Base-by-base conservation (phyloP, 2,329 filamentous ascomycete genomes). In the Neurospora crassa region DNA sequence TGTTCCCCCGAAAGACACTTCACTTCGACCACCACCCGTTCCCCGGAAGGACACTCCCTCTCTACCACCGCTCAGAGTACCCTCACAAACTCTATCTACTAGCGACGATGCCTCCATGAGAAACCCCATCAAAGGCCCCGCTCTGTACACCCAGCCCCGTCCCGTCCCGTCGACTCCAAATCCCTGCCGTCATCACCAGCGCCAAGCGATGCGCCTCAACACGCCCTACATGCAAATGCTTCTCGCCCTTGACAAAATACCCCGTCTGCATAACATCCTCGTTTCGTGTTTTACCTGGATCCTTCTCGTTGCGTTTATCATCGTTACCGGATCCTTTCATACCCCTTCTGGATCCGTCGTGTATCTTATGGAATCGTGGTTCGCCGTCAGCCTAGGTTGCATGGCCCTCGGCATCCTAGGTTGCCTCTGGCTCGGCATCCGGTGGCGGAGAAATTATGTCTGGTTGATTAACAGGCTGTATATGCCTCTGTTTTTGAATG, bases 401-500 rank as follows among this genome's bases (percentile, higher is more conserved):
- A 84, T 85, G 71, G 79, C 78, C 8, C 71, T 83, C 5, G 83
- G 83, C 3, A 75, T 77, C 1, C 67, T 79, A 1, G 82, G 84
- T 3, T 83, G 84, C 75, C 69, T 80, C 2, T 80, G 78, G 75
- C 78, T 88, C n/a, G 84, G 81, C 72, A 78, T 80, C 69, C 77
- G 79, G 24, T 84, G 84, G 78, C 77, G 81, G 47, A 75, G 77
- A 18, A 87, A 88, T 73, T 87, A 87, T 71, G 80, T 87, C 20
- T 88, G 85, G 86, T 79, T 87, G 29, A 79, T 86, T 10, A 85
- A 87, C 75, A 80, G 82, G 71, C 78, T 88, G 14, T 86, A 87
- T 73, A 72, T 86, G 72, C 82, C 81, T 0, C 78, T 80, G 0
- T 74, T 81, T 14, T 77, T 86, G 69, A 86, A 86, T 75, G 83